Conservation (phyloP, 2,329 filamentous ascomycete genomes). For the Penicillium sp. region DNA sequence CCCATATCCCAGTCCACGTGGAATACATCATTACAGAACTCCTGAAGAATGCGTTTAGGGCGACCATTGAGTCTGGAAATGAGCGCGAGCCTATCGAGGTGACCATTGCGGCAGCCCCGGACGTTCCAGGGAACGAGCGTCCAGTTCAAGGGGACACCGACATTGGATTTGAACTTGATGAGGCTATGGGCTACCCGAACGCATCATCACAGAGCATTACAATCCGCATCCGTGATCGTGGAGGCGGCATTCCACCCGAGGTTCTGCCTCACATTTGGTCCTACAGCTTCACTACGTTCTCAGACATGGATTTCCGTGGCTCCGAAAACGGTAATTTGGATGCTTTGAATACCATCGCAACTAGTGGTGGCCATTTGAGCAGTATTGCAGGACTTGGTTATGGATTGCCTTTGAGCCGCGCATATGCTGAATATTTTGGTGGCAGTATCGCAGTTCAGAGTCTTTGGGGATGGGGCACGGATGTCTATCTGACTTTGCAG, state of each 20-base stretch:
- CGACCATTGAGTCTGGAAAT: conserved; percentile 80
- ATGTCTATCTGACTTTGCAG: conserved; percentile 63
- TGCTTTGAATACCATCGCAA: conserved; percentile 72
- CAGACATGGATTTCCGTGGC: conserved; percentile 56
- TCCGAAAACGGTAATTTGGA: conserved; percentile 58
- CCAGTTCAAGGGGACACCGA: conserved; percentile 32
- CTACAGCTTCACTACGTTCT: conserved; percentile 95
- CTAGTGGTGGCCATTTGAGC: conserved; percentile 68
- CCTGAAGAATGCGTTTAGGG: conserved; percentile 93
- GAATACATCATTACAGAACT: conserved; percentile 97
- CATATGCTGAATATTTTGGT: conserved; percentile 97
- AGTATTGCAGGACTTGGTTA: conserved; percentile 93
- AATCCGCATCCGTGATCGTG: conserved; percentile 92
- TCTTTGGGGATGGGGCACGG: conserved; percentile 84
- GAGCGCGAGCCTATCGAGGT: conserved; percentile 81
- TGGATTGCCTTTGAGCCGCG: conserved; percentile 81
- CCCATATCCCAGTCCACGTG: conserved; percentile 91
- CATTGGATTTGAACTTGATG: conserved; percentile 32
- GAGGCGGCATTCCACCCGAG: conserved; percentile 84
- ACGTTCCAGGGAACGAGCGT: conserved; percentile 41
- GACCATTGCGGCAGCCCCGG: conserved; percentile 75
- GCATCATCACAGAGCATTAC: conserved; percentile 75
- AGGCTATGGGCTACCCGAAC: conserved; percentile 32
- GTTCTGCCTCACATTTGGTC: conserved; percentile 89
- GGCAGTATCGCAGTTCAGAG: conserved; percentile 95